phyloP scores from a whole-genome alignment of 1,284 basidiomycete genomes.

The Schizophyllum amplum region DNA sequence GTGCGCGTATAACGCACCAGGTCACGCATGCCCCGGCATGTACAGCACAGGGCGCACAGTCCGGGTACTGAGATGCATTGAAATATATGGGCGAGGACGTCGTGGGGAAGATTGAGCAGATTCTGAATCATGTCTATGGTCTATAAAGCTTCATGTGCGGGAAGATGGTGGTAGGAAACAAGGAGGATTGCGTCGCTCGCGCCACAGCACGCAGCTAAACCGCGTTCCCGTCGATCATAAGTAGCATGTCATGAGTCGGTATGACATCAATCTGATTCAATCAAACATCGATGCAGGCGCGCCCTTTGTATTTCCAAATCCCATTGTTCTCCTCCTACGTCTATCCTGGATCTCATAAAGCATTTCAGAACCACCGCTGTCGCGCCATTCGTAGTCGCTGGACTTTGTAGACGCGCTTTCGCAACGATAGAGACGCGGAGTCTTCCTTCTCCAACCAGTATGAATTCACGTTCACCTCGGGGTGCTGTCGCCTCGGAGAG shows the following conservation, averaged over 20 bases:
- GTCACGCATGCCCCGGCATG: conserved; percentile 35
- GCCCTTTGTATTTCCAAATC: background rate
- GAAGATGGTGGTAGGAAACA: background rate
- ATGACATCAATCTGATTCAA: background rate
- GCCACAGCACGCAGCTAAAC: too few species aligned
- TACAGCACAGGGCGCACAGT: conserved; percentile 36
- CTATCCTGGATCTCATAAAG: background rate
- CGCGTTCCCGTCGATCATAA: background rate
- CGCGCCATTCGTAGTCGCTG: too few species aligned
- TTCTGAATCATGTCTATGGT: background rate
- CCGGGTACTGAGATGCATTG: conserved; percentile 36
- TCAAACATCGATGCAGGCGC: too few species aligned
- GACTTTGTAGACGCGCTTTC: too few species aligned
- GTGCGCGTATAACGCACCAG: conserved; percentile 32
- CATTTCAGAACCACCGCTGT: background rate
- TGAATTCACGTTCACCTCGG: conserved; percentile 4
- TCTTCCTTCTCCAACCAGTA: background rate
- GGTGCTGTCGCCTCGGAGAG: conserved; percentile 20
- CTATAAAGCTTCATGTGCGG: background rate
- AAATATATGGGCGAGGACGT: conserved; percentile 51
- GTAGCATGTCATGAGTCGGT: background rate
- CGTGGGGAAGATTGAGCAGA: conserved; percentile 36
- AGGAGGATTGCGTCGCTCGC: background rate
- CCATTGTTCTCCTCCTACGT: background rate
- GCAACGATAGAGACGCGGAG: too few species aligned